These are phyloP conservation scores for Ceratocystis papillata DNA, from an alignment of 2,329 filamentous ascomycete species.

Conservation along the genomic window DNA sequence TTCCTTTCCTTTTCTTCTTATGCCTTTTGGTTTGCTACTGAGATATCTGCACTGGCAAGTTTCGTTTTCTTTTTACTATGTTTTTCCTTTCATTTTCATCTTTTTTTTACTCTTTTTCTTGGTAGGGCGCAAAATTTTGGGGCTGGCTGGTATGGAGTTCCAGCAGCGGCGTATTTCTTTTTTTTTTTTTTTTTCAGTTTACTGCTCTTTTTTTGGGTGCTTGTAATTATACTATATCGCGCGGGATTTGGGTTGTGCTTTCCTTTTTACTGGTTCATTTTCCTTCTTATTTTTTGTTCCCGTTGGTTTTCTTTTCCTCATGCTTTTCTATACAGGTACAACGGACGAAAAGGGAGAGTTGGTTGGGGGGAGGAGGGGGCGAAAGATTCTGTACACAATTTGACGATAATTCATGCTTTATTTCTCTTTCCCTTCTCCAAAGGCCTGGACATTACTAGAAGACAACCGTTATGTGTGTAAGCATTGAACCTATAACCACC, in stretches of 20 bases:
- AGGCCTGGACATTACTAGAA: neutral
- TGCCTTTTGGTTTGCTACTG: neutral
- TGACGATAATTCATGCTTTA: neutral
- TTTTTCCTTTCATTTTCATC: neutral
- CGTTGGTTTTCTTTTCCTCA: neutral
- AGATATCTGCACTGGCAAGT: slow-evolving; percentile 17
- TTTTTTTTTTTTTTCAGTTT: neutral
- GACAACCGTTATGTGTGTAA: neutral
- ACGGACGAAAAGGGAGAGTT: no score
- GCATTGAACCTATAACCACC: neutral
- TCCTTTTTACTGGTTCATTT: neutral
- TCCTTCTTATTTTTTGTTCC: neutral
- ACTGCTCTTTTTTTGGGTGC: neutral
- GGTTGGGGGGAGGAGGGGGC: no score
- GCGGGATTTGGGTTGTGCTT: neutral
- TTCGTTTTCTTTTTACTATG: neutral
- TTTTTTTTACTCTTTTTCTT: neutral
- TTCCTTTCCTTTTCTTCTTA: neutral
- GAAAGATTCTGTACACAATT: neutral
- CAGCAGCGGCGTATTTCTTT: neutral
- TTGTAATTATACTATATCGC: slow-evolving; percentile 5
- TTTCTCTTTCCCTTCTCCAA: neutral
- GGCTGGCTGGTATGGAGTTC: neutral
- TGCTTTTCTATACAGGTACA: neutral
- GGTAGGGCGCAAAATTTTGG: neutral